phyloP scores from a whole-genome alignment of 2,329 filamentous ascomycete species.

The Arthrobotrys iridis region DNA sequence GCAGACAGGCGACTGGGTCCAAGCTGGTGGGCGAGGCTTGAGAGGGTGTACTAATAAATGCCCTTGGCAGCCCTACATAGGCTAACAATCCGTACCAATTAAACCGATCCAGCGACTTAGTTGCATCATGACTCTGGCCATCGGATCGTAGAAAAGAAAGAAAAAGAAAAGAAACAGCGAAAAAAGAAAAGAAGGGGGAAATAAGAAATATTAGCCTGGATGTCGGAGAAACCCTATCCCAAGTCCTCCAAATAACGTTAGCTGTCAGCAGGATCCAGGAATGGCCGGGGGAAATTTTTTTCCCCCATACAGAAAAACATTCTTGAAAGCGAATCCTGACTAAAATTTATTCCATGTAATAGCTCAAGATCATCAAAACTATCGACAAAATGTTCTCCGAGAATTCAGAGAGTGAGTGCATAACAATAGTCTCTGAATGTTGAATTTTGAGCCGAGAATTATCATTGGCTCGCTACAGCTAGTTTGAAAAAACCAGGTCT shows the following conservation, averaged over 20 bases:
- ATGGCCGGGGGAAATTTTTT: no score
- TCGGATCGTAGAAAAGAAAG: no score
- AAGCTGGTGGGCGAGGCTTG: neutral
- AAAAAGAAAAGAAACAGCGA: no score
- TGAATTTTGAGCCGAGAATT: neutral
- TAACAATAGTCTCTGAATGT: neutral
- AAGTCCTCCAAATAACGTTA: neutral
- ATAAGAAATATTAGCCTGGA: constrained; percentile 30
- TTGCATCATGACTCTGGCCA: constrained; percentile 33
- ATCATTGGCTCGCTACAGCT: neutral
- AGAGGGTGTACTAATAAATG: neutral
- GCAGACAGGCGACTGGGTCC: constrained; percentile 6
- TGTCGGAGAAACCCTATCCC: constrained; percentile 43
- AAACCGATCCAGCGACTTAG: constrained; percentile 17
- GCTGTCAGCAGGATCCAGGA: neutral
- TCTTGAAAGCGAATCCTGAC: no score
- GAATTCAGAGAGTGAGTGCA: no score
- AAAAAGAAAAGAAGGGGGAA: no score
- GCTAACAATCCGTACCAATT: constrained; percentile 23
- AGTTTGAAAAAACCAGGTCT: neutral
- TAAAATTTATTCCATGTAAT: no score
- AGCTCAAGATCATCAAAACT: no score
- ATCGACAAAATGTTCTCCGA: no score
- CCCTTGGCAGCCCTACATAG: constrained; percentile 38
- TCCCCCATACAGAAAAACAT: no score